phyloP scores from a whole-genome alignment of 2,329 filamentous ascomycete genomes.

The Metarhizium brunneum region DNA sequence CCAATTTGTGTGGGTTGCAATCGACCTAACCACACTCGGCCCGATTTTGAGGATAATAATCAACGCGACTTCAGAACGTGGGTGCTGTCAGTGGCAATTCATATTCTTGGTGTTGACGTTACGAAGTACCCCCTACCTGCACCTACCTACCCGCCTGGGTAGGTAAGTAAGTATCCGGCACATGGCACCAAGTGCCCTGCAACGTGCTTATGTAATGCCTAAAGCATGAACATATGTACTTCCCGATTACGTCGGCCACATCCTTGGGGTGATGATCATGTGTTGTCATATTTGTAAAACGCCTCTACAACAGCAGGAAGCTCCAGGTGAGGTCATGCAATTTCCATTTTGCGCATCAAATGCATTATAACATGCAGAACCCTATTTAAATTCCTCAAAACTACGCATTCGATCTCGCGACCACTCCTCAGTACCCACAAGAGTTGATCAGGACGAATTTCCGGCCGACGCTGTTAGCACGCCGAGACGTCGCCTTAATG shows the following conservation, averaged over 20 bases:
- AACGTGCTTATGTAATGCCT: too few species aligned
- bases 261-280: too few species aligned
- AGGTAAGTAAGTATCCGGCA: too few species aligned
- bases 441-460: slow-evolving; percentile 7
- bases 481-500: slow-evolving; percentile 43
- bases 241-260: too few species aligned
- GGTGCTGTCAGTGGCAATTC: too few species aligned
- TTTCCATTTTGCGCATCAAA: neutral
- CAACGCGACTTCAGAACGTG: too few species aligned
- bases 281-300: neutral
- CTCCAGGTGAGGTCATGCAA: neutral
- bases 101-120: neutral
- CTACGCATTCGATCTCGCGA: neutral
- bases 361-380: neutral
- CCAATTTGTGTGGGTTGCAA: too few species aligned
- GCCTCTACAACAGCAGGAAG: neutral
- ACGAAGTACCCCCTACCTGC: too few species aligned
- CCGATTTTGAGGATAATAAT: neutral
- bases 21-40: too few species aligned
- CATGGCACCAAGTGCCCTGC: too few species aligned
- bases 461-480: neutral
- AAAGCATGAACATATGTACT: too few species aligned
- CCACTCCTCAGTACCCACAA: slow-evolving; percentile 5
- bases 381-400: neutral
- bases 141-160: too few species aligned